Percentiles rank a stretch among this genome's conserved stretches.
Evolutionary conservation across 2,329 filamentous ascomycete genomes (phyloP).

Genomic region (Apiospora marii): DNA sequence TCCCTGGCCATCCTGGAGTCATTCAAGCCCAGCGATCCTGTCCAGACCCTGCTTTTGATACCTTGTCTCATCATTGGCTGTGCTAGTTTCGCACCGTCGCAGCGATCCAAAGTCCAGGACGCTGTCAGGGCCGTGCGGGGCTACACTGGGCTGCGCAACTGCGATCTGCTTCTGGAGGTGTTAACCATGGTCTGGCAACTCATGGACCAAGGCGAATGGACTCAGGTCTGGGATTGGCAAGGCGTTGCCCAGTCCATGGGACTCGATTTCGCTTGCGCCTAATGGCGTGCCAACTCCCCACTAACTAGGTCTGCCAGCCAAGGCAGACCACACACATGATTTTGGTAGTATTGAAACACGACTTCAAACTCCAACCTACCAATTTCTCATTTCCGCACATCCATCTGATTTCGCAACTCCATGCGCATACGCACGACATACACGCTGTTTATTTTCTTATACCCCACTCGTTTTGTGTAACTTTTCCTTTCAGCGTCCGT

Average conservation of each 20-base stretch:
- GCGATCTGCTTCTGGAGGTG: slow-evolving; percentile 60
- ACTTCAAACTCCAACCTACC: background rate
- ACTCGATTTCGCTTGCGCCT: slow-evolving; percentile 63
- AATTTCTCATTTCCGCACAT: background rate
- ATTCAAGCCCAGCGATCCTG: slow-evolving; percentile 64
- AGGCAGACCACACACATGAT: background rate
- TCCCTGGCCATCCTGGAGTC: slow-evolving; percentile 62
- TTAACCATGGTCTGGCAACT: slow-evolving; percentile 66
- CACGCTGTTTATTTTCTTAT: slow-evolving; percentile 21
- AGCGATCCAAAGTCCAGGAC: slow-evolving; percentile 60
- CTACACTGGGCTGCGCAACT: slow-evolving; percentile 68
- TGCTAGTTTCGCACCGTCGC: slow-evolving; percentile 61
- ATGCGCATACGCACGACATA: background rate
- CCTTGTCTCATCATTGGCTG: slow-evolving; percentile 68
- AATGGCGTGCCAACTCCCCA: slow-evolving; percentile 11
- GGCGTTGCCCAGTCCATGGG: slow-evolving; percentile 59
- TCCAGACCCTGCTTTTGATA: slow-evolving; percentile 66
- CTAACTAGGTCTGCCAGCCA: background rate
- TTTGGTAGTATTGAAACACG: background rate
- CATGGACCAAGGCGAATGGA: slow-evolving; percentile 66
- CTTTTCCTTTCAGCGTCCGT: slow-evolving; percentile 2
- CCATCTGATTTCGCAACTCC: background rate
- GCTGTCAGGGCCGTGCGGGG: slow-evolving; percentile 60
- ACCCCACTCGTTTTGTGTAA: slow-evolving; percentile 16
- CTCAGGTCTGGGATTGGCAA: slow-evolving; percentile 71